Evolutionary conservation across 2,329 filamentous ascomycete species (phyloP).

Genomic region (Monilinia vaccinii-corymbosi): DNA sequence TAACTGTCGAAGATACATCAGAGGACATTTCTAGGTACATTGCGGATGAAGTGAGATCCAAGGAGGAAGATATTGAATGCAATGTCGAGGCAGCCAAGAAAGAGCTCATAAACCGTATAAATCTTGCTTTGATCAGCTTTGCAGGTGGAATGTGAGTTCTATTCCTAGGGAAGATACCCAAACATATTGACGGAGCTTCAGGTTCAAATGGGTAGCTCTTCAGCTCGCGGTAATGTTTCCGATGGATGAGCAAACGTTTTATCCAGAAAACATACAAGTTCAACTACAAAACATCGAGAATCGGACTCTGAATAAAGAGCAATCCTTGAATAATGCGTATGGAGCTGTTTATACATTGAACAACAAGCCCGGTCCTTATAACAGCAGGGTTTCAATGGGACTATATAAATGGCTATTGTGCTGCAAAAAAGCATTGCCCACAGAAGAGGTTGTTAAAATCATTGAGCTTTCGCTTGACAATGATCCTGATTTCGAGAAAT

Average conservation of each 20-base stretch:
- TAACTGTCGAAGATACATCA: neutral
- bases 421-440: neutral
- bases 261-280: neutral
- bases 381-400: neutral
- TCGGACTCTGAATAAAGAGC: neutral
- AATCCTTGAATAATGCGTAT: neutral
- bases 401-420: neutral
- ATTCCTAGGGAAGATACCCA: neutral
- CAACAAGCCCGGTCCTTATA: neutral
- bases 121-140: neutral
- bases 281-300: neutral
- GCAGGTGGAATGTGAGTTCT: neutral
- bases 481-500: neutral
- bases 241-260: neutral
- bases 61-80: neutral
- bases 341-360: neutral
- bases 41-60: neutral
- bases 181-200: neutral
- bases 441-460: neutral
- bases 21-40: neutral
- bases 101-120: neutral
- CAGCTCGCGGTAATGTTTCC: neutral
- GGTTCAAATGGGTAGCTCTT: neutral
- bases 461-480: neutral
- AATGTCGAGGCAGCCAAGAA: neutral